Evolutionary conservation across 345 rosid species (phyloP), one percentile per base, ranked within the genome.

Genomic region (Eucalyptus decipiens): DNA sequence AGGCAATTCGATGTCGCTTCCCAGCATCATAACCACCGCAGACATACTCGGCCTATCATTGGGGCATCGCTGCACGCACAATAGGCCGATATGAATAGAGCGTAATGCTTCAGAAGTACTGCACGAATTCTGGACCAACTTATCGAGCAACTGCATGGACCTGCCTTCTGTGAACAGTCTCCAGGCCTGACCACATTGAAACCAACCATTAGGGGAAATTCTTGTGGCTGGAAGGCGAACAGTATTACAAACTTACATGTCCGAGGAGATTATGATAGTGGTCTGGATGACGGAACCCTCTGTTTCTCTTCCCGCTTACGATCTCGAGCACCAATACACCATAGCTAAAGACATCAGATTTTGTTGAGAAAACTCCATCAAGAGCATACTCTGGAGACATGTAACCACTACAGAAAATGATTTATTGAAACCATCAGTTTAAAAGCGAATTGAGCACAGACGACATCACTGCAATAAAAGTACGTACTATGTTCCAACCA

Each of bases 31-130:
- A 45, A 92, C 91, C 47, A 90, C 95, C 2, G 91, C 87, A 42
- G 93, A 86, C 95, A 94, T 94, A 83, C 60, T 91, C 43, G 95
- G 96, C 51, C 96, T 94, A 11, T 92, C 93, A 34, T 91, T 92
- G 21, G 94, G 93, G 21, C 89, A 56, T 45, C 92, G 91, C 48
- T 94, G 93, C 45, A 94, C 92, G 56, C 96, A 93, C 60, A 93
- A 65, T 6, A 94, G 93, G 45, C 93, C 94, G 4, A 93, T 90
- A 28, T 94, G 93, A 52, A 93, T 89, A 91, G 92, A 94, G 54
- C 95, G 89, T 43, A 92, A 34, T 3, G 90, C 88, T 85, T 92
- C 92, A 14, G 88, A 50, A 11, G 81, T 30, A 26, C 89, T 69
- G 48, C 88, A 92, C 3, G 89, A 90, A 21, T 86, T 90, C 40